Evolutionary conservation across 2,329 filamentous ascomycete genomes (phyloP), one percentile per base, ranked within the genome.

Genomic region (Stagonosporopsis tanaceti): DNA sequence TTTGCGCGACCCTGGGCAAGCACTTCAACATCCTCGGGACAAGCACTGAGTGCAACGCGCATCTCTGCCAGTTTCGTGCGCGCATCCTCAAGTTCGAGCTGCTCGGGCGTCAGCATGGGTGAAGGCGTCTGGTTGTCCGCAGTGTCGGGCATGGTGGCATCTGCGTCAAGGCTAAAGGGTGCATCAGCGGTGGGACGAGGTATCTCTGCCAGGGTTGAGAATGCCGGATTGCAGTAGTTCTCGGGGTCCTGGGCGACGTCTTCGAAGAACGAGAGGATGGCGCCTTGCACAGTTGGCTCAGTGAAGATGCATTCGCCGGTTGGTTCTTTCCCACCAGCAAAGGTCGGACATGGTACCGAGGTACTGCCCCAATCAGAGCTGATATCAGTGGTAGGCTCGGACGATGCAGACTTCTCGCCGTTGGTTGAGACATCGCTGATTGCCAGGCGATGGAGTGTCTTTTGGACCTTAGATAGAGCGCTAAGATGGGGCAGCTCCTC

Each of bases 241-340:
- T 71, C 62, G 1, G 76, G 74, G 46, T 81, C 69, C n/a, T 76
- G 69, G 5, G 84, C 82, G 12, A 89, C 81, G 35, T 84, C 78
- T 46, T 86, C 77, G 34, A 93, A 79, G 82, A 88, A 93, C 37
- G 78, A 73, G 2, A 92, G 73, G 25, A 91, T 83, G 2, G 78
- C 73, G 12, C 71, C 65, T 61, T 85, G 83, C 0, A 84, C 82
- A 11, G 71, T 73, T 12, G 89, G 79, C 20, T 68, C 28, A 1
- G 70, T 69, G 50, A 93, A 81, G 59, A 91, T 83, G 35, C 80
- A 79, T 72, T 96, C 91, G 7, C 78, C 78, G 67, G 86, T 80
- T 32, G 80, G 70, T 1, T 76, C 66, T 60, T 90, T 86, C 3
- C 89, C 89, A 1, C 88, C 84, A n/a, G 89, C 88, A 74, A 89